Evolutionary conservation across 495 filamentous ascomycete species (phyloP).

Genomic region (Sporormia fimetaria): DNA sequence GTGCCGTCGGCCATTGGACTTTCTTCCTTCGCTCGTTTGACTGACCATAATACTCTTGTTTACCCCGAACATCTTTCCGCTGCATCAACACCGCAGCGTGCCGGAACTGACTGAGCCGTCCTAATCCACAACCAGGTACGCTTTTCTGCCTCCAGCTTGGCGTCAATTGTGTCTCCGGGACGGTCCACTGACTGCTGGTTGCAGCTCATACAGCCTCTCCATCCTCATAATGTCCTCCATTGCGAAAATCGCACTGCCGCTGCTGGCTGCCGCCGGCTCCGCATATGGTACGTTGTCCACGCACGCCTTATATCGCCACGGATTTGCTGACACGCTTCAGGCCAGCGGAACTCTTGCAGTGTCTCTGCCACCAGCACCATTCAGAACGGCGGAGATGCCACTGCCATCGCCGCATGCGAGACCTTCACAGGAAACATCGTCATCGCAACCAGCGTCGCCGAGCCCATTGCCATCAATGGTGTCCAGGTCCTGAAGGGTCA

Average conservation of each 20-base stretch:
- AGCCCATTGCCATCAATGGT: conserved; percentile 43
- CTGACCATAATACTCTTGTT: too few species aligned
- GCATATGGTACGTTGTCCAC: conserved; percentile 49
- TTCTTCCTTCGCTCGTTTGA: conserved; percentile 29
- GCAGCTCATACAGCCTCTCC: too few species aligned
- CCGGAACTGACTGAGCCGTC: too few species aligned
- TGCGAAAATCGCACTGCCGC: conserved; percentile 57
- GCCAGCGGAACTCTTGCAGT: conserved; percentile 34
- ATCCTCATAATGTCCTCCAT: conserved; percentile 54
- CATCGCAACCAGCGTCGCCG: conserved; percentile 44
- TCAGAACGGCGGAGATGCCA: conserved; percentile 59
- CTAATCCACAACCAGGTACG: too few species aligned
- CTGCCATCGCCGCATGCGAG: conserved; percentile 51
- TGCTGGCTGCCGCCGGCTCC: conserved; percentile 53
- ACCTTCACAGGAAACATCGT: conserved; percentile 60
- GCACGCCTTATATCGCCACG: background rate
- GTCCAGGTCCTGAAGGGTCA: conserved; percentile 56
- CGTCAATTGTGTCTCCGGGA: too few species aligned
- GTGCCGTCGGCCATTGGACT: conserved; percentile 8
- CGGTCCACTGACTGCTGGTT: too few species aligned
- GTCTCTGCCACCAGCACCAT: conserved; percentile 44
- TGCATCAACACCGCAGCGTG: too few species aligned
- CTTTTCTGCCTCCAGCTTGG: too few species aligned
- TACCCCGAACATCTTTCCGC: too few species aligned
- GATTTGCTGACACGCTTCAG: background rate